These are phyloP conservation scores for Bretziella fagacearum DNA, from an alignment of 2,329 filamentous ascomycete genomes.

Conservation along the genomic window DNA sequence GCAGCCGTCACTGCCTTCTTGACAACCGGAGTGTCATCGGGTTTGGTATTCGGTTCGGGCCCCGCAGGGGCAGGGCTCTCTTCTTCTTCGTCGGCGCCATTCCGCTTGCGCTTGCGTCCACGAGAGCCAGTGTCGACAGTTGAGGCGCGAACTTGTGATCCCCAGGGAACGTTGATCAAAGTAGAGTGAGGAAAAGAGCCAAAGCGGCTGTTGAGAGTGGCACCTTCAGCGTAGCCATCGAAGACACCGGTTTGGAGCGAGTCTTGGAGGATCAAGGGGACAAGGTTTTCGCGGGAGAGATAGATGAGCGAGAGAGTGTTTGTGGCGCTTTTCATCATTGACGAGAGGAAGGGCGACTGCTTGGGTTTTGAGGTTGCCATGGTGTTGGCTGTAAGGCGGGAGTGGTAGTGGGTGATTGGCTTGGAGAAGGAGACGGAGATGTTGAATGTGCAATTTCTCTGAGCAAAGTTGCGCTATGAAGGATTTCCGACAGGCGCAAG, in stretches of 20 bases:
- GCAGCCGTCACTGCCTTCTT: conserved; percentile 37
- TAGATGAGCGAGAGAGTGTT: conserved; percentile 68
- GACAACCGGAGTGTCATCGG: conserved; percentile 17
- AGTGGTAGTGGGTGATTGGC: neutral
- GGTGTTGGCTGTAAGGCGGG: neutral
- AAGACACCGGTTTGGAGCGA: conserved; percentile 34
- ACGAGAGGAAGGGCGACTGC: conserved; percentile 65
- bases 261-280: conserved; percentile 27
- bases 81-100: conserved; percentile 20
- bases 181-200: conserved; percentile 77
- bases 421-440: neutral
- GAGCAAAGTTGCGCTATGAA: neutral
- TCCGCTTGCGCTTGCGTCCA: conserved; percentile 41
- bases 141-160: conserved; percentile 77
- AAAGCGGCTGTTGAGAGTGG: conserved; percentile 79
- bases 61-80: conserved; percentile 14
- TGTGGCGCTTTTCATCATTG: conserved; percentile 42
- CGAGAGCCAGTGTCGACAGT: conserved; percentile 83
- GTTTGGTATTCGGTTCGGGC: conserved; percentile 20
- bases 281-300: conserved; percentile 68
- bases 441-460: neutral
- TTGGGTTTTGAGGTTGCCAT: conserved; percentile 8
- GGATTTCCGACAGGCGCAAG: neutral
- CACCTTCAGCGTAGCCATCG: conserved; percentile 41
- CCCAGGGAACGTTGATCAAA: conserved; percentile 66